Evolutionary conservation across 148 eudicot genomes (phyloP).

Genomic region (Simmondsia chinensis): DNA sequence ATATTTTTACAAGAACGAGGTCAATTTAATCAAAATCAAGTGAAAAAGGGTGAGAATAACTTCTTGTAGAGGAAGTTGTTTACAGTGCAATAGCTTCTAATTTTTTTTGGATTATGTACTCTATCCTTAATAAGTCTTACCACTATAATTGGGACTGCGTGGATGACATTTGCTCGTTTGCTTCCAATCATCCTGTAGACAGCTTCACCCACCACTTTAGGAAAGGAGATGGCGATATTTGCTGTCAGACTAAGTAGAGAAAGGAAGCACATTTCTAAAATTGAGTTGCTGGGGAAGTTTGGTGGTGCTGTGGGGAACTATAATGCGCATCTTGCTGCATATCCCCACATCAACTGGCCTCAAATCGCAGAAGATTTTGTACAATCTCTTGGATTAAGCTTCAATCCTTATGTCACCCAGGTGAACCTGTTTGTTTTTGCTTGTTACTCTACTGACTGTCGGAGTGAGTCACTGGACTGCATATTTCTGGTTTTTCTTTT

Average conservation of each 20-base stretch:
- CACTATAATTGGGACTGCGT: too few species aligned
- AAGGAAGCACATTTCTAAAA: slow-evolving; percentile 39
- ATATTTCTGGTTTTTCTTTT: not conserved
- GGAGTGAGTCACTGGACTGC: not conserved
- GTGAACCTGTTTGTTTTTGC: slow-evolving; percentile 15
- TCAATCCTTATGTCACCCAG: slow-evolving; percentile 88
- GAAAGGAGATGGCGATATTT: slow-evolving; percentile 84
- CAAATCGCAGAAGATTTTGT: slow-evolving; percentile 78
- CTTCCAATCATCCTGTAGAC: slow-evolving; percentile 38
- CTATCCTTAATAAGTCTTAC: too few species aligned
- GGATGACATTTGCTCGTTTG: slow-evolving; percentile 1
- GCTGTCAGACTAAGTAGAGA: slow-evolving; percentile 69
- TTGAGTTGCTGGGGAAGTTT: slow-evolving; percentile 80
- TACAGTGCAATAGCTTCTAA: too few species aligned
- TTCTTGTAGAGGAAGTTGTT: too few species aligned
- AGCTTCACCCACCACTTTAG: slow-evolving; percentile 92
- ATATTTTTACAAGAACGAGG: too few species aligned
- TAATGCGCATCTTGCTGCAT: slow-evolving; percentile 86
- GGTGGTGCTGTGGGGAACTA: slow-evolving; percentile 97
- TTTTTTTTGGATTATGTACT: too few species aligned
- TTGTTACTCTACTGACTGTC: not conserved
- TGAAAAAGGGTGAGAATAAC: too few species aligned
- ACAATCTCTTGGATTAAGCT: slow-evolving; percentile 70
- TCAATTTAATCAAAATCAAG: too few species aligned
- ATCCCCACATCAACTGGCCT: slow-evolving; percentile 78